These are phyloP conservation scores for Penicillium nucicola DNA, from an alignment of 495 filamentous ascomycete species.

Conservation along the genomic window DNA sequence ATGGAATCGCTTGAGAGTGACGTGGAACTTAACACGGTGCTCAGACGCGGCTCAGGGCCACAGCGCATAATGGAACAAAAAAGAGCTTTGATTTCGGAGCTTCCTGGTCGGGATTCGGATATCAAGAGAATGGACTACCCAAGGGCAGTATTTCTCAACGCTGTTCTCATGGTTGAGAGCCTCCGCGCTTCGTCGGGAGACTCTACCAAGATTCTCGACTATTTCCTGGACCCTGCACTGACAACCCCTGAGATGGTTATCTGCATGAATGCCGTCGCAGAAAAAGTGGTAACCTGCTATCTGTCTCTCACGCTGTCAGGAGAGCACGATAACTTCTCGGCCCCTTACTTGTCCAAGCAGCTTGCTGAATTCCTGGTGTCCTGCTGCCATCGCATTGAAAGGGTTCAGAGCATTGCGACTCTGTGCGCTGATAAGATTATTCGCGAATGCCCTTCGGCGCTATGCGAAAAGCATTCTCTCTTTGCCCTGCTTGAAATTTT, in stretches of 20 bases:
- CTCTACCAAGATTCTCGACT: conserved; percentile 80
- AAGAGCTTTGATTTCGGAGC: conserved; percentile 62
- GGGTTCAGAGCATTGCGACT: conserved; percentile 81
- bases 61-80: conserved; percentile 80
- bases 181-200: conserved; percentile 78
- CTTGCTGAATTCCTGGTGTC: conserved; percentile 77
- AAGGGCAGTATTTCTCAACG: conserved; percentile 85
- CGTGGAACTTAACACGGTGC: conserved; percentile 88
- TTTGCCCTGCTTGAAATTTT: conserved; percentile 90
- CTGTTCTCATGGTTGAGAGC: conserved; percentile 80
- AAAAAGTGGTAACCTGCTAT: conserved; percentile 70
- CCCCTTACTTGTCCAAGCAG: conserved; percentile 82
- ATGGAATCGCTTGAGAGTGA: conserved; percentile 90
- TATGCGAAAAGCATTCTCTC: conserved; percentile 84
- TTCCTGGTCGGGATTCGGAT: conserved; percentile 71
- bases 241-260: conserved; percentile 72
- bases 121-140: conserved; percentile 79
- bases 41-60: conserved; percentile 74
- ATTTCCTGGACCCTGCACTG: conserved; percentile 89
- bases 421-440: conserved; percentile 83
- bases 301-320: conserved; percentile 67
- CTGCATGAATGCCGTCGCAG: conserved; percentile 81
- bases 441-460: conserved; percentile 74
- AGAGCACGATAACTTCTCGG: conserved; percentile 69
- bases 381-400: conserved; percentile 88